Percentiles rank a stretch among this genome's conserved stretches.
phyloP scores from a whole-genome alignment of 768 basidiomycete genomes.

The Leccinum incarnatum region DNA sequence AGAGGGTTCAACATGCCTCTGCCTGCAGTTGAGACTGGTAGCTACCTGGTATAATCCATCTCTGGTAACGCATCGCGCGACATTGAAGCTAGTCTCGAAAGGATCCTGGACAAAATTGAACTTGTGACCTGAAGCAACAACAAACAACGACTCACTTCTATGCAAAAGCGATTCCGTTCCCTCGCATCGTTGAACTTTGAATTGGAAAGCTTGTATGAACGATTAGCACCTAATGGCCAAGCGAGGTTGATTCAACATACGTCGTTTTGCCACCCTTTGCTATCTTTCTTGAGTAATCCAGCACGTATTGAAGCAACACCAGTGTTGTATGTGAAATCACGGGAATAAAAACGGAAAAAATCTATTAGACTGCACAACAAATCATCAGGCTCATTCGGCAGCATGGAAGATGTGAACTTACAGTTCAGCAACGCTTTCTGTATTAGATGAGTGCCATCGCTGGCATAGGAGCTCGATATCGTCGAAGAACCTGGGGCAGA shows the following conservation, averaged over 20 bases:
- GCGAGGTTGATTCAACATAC: constrained; percentile 42
- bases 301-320: constrained; percentile 89
- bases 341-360: constrained; percentile 95
- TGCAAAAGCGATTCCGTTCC: constrained; percentile 93
- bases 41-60: constrained; percentile 91
- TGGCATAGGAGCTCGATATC: constrained; percentile 90
- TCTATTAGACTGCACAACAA: constrained; percentile 75
- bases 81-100: constrained; percentile 95
- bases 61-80: constrained; percentile 92
- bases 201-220: constrained; percentile 41
- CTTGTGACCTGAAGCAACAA: neutral
- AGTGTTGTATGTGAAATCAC: constrained; percentile 89
- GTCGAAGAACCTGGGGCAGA: constrained; percentile 80
- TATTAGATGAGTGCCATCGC: constrained; percentile 93
- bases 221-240: constrained; percentile 4
- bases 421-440: constrained; percentile 91
- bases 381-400: constrained; percentile 4
- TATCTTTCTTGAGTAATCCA: constrained; percentile 85
- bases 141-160: constrained; percentile 61
- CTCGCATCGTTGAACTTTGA: constrained; percentile 65
- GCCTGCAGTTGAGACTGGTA: neutral
- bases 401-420: constrained; percentile 36
- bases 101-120: constrained; percentile 64
- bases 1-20: neutral
- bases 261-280: constrained; percentile 94